These are phyloP conservation scores for Cucumis melo DNA, from an alignment of 306 rosid genomes.

Conservation along the genomic window DNA sequence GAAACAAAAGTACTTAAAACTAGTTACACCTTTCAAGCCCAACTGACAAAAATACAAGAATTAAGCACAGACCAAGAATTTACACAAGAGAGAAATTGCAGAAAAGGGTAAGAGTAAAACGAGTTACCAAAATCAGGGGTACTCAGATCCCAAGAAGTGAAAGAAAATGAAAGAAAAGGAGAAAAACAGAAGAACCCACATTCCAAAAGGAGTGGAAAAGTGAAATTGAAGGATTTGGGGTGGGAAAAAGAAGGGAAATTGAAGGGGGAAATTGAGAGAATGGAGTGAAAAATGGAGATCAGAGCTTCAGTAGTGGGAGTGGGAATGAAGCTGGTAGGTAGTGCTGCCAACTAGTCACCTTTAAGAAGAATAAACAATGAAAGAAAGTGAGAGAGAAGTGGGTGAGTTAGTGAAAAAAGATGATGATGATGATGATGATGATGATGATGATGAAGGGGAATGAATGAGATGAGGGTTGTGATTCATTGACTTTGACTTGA, in stretches of 20 bases:
- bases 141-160: not conserved
- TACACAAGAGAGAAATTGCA: not conserved
- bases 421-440: too few species aligned
- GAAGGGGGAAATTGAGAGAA: not conserved
- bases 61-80: not conserved
- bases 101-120: not conserved
- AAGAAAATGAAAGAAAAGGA: not conserved
- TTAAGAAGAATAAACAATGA: not conserved
- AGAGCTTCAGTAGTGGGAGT: not conserved
- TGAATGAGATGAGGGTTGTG: not conserved
- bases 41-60: not conserved
- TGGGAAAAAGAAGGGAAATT: not conserved
- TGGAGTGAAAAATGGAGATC: not conserved
- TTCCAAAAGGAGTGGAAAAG: not conserved
- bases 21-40: not conserved
- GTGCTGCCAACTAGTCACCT: conserved; percentile 7
- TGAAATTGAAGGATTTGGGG: not conserved
- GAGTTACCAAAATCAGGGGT: not conserved
- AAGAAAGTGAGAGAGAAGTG: not conserved
- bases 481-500: conserved; percentile 5
- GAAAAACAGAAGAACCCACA: not conserved
- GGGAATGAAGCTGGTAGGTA: conserved; percentile 3
- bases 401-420: not conserved
- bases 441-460: too few species aligned
- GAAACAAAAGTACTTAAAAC: not conserved